phyloP scores from a whole-genome alignment of 2,329 filamentous ascomycete genomes.

The Nothopassalora personata region DNA sequence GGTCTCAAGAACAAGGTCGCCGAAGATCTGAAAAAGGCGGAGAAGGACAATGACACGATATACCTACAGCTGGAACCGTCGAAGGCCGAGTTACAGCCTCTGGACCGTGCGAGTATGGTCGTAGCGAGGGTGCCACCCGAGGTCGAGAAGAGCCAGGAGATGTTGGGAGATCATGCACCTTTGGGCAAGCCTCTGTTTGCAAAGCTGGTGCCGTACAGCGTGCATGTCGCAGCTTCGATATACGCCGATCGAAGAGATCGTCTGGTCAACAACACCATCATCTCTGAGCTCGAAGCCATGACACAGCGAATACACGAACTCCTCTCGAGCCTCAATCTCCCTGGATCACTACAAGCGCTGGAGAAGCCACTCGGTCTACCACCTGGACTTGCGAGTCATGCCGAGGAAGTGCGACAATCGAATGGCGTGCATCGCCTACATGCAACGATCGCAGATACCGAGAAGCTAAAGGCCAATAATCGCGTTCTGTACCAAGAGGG shows the following conservation, averaged over 20 bases:
- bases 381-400: constrained; percentile 77
- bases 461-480: constrained; percentile 80
- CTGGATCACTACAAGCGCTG: constrained; percentile 85
- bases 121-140: constrained; percentile 71
- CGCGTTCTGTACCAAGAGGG: constrained; percentile 76
- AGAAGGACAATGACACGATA: constrained; percentile 95
- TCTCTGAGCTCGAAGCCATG: constrained; percentile 75
- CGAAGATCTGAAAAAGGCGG: constrained; percentile 84
- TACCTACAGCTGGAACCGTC: constrained; percentile 81
- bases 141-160: constrained; percentile 71
- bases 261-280: constrained; percentile 82
- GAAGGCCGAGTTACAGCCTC: constrained; percentile 77
- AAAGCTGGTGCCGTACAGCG: constrained; percentile 89
- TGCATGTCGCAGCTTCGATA: constrained; percentile 90
- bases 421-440: constrained; percentile 75
- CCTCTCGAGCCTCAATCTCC: constrained; percentile 76
- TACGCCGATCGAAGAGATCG: constrained; percentile 88
- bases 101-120: constrained; percentile 89
- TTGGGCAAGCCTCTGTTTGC: constrained; percentile 83
- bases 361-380: constrained; percentile 92
- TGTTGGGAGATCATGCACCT: constrained; percentile 68
- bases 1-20: constrained; percentile 75
- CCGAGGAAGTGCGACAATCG: constrained; percentile 87
- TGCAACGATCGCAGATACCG: constrained; percentile 78
- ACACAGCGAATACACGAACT: constrained; percentile 74